Percentiles rank a stretch among this genome's conserved stretches.
Conservation (phyloP, 148 eudicot genomes). For the Silene uniflora region DNA sequence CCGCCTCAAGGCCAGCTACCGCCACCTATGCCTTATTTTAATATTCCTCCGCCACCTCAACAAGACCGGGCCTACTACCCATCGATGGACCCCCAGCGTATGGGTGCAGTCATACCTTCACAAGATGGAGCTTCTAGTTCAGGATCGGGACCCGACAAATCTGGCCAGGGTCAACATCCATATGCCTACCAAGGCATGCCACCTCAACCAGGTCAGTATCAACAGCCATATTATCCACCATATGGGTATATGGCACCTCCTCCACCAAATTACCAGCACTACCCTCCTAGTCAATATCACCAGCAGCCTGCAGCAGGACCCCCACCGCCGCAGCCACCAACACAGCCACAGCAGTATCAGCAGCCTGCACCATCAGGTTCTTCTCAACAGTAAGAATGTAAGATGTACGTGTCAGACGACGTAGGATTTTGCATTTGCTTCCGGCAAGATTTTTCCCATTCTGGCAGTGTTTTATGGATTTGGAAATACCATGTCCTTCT, state of each 20-base stretch:
- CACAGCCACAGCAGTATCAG: slow-evolving; percentile 21
- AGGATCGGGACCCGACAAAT: slow-evolving; percentile 46
- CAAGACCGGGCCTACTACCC: slow-evolving; percentile 75
- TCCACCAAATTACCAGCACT: slow-evolving; percentile 59
- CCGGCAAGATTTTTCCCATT: not conserved
- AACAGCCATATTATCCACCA: slow-evolving; percentile 64
- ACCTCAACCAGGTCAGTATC: slow-evolving; percentile 59
- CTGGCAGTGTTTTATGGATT: slow-evolving; percentile 14
- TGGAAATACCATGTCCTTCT: slow-evolving; percentile 4
- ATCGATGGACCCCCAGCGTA: slow-evolving; percentile 96
- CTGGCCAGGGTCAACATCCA: slow-evolving; percentile 40
- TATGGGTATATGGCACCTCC: slow-evolving; percentile 70
- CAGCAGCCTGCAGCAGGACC: slow-evolving; percentile 26
- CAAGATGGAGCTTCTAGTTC: slow-evolving; percentile 66
- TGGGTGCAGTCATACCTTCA: slow-evolving; percentile 74
- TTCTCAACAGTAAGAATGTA: slow-evolving; percentile 22
- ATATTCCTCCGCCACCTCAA: slow-evolving; percentile 71
- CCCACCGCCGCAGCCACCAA: slow-evolving; percentile 32
- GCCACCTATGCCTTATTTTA: slow-evolving; percentile 63
- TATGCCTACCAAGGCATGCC: slow-evolving; percentile 52
- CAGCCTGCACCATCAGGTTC: slow-evolving; percentile 24
- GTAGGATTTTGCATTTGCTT: not conserved
- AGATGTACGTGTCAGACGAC: not conserved
- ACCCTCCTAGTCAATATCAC: slow-evolving; percentile 45
- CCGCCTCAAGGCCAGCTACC: slow-evolving; percentile 40